Evolutionary conservation across 345 rosid genomes (phyloP), one percentile per base, ranked within the genome.

Genomic region (Nephelium lappaceum): DNA sequence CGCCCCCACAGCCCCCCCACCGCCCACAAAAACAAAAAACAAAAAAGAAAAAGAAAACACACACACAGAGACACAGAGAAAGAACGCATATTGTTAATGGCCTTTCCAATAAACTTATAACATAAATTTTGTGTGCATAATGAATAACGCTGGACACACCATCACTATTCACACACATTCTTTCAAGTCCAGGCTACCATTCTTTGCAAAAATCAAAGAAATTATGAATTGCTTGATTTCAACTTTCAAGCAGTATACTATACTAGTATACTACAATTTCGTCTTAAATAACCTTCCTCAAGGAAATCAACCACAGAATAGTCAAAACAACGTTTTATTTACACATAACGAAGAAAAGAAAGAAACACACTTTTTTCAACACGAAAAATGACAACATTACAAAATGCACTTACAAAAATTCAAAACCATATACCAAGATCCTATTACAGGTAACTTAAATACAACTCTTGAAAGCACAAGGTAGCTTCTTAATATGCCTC

Each of bases 161-260:
- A 39, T 11, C 18, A 27, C 63, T 71, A n/a, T 8, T 60, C 67
- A 72, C 58, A 64, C 76, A 51, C 57, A 71, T 31, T 27, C 45
- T 27, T 71, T 47, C 15, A 51, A 71, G 55, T 8, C 14, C 12
- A 7, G 38, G 14, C 3, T 60, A 15, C 39, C 39, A 23, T 73
- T 60, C 76, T 7, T 73, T 36, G 45, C 67, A 65, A 60, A 43
- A 42, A n/a, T 14, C 21, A 73, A 24, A 42, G 45, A 42, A 72
- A 27, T 10, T 8, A 1, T 9, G 4, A 24, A 72, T 19, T 19
- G 36, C 58, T 51, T 25, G 62, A 71, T 71, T 12, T 41, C 21
- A 61, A 73, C 12, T 45, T 12, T 23, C 21, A 61, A 73, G 77
- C 15, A 25, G 19, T 11, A 19, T 19, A 43, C 8, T 23, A 18